phyloP scores from a whole-genome alignment of 441 rosid species.

The Aquilaria agallochum region DNA sequence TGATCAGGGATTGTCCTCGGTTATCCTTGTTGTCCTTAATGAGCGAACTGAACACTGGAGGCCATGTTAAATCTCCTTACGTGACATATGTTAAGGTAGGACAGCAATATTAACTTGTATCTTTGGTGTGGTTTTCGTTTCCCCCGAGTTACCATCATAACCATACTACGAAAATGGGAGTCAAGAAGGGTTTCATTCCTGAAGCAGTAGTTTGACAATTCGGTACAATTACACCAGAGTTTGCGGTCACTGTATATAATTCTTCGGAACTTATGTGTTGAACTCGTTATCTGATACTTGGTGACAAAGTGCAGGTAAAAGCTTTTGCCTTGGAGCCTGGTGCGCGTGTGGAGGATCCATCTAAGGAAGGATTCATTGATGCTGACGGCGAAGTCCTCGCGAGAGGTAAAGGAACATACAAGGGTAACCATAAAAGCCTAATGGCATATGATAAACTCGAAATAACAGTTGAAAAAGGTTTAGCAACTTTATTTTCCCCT shows the following conservation, averaged over 20 bases:
- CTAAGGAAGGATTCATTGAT: conserved; percentile 82
- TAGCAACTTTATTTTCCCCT: conserved; percentile 81
- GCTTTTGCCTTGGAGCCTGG: conserved; percentile 82
- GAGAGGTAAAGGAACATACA: conserved; percentile 59
- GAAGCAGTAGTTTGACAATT: too few relatives aligned
- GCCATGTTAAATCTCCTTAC: conserved; percentile 65
- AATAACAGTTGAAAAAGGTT: conserved; percentile 76
- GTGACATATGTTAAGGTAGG: conserved; percentile 71
- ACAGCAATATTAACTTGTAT: neutral
- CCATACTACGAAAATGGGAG: too few relatives aligned
- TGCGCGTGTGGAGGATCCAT: conserved; percentile 37
- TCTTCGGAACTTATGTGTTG: neutral
- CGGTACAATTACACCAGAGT: too few relatives aligned
- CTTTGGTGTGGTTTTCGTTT: neutral
- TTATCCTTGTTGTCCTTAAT: conserved; percentile 52
- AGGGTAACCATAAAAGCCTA: conserved; percentile 38
- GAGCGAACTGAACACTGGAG: conserved; percentile 56
- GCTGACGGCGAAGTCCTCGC: conserved; percentile 89
- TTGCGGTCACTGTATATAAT: neutral
- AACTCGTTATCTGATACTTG: neutral
- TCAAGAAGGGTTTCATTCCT: neutral
- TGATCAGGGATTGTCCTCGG: conserved; percentile 58
- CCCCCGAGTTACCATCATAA: neutral
- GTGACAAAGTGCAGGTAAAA: conserved; percentile 57
- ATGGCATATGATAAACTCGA: conserved; percentile 66